Evolutionary conservation across 192 early-diverging fungal genomes (phyloP).

Genomic region (Coemansia aciculifera): DNA sequence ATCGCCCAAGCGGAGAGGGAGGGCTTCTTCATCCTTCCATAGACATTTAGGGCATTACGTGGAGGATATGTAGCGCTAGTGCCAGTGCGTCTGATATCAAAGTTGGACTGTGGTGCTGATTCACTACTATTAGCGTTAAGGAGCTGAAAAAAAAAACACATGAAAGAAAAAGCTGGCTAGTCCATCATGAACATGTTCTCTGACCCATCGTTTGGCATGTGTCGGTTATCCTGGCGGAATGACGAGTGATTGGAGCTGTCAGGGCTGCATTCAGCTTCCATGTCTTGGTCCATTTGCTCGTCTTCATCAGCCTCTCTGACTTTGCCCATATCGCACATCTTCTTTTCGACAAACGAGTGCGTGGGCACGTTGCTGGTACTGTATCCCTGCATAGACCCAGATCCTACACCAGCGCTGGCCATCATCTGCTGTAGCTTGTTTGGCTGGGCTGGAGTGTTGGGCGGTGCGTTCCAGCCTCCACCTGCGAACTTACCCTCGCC

Average conservation of each 20-base stretch:
- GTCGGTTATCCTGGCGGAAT: conserved; percentile 11
- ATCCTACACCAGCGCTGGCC: conserved; percentile 8
- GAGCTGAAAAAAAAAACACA: not conserved
- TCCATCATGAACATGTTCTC: conserved; percentile 43
- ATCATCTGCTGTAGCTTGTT: conserved; percentile 29
- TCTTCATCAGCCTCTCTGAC: conserved; percentile 24
- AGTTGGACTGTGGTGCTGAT: not conserved
- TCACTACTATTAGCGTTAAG: not conserved
- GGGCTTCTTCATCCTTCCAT: not conserved
- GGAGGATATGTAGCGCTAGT: not conserved
- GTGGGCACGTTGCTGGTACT: conserved; percentile 23
- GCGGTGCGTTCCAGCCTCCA: conserved; percentile 27
- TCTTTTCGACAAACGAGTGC: conserved; percentile 25
- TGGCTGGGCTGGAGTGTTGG: conserved; percentile 32
- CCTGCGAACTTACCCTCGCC: not conserved
- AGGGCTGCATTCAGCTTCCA: conserved; percentile 18
- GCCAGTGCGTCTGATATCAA: not conserved
- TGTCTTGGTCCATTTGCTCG: conserved; percentile 13
- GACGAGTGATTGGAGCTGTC: conserved; percentile 23
- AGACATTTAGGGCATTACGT: not conserved
- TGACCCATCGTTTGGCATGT: conserved; percentile 12
- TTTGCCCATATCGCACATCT: conserved; percentile 13
- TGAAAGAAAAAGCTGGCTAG: not conserved
- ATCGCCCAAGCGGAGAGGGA: not conserved
- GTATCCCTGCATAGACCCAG: not conserved